A percentile compares a stretch with the other conserved stretches of the same genome.
These are phyloP conservation scores for Corymbia calophylla DNA, from an alignment of 441 rosid species.

Conservation along the genomic window DNA sequence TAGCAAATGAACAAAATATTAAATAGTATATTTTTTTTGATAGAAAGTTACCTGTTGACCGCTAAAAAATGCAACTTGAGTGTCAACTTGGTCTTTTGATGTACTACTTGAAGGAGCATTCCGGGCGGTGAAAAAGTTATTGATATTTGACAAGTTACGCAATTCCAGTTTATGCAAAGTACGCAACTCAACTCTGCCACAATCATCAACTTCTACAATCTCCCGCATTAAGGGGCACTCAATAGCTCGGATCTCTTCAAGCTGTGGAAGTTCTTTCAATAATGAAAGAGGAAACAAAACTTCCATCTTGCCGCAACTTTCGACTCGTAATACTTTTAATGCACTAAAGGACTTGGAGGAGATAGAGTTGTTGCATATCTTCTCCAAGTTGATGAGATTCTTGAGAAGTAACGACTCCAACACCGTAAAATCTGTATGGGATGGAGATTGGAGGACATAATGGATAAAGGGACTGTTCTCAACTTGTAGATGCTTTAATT, in stretches of 20 bases:
- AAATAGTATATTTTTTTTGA: background rate
- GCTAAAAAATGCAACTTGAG: background rate
- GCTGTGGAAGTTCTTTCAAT: background rate
- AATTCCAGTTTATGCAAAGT: background rate
- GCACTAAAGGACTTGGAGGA: background rate
- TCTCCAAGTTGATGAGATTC: no score
- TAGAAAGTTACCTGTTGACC: background rate
- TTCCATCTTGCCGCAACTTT: background rate
- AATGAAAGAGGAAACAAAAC: background rate
- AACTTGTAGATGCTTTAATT: no score
- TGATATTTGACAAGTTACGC: background rate
- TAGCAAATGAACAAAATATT: no score
- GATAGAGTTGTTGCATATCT: background rate
- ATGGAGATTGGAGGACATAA: no score
- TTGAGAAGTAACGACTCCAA: rapidly evolving
- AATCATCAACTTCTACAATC: background rate
- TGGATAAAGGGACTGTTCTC: no score
- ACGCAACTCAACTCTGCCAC: background rate
- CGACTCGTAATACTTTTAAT: background rate
- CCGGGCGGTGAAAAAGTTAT: background rate
- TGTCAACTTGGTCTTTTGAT: background rate
- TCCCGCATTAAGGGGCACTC: rapidly evolving
- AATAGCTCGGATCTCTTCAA: background rate
- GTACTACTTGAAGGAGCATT: background rate
- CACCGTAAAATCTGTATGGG: no score